Evolutionary conservation across 2,329 filamentous ascomycete genomes (phyloP), one percentile per base, ranked within the genome.

Genomic region (Rutstroemia sp.): DNA sequence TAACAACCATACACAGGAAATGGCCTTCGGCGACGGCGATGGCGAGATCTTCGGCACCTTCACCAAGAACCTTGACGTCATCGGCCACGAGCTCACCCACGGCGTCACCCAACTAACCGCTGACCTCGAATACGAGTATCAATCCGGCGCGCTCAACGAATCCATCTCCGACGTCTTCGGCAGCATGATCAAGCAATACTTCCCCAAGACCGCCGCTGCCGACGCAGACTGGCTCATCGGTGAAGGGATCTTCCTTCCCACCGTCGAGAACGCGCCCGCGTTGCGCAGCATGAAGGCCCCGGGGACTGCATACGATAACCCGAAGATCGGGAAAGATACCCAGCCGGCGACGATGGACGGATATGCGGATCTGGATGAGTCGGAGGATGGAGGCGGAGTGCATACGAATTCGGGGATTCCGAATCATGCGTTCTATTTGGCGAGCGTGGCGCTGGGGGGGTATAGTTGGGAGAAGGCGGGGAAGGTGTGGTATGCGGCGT

Each of bases 401-500:
- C 79, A 82, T 66, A 69, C 78, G 49, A 79, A 75, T 67, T 81
- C 78, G 5, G 79, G 79, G 5, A 82, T 83, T 46, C 79, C 79
- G 2, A 83, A 82, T 69, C 73, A 74, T 59, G 79, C 79, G 2
- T 83, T 83, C 61, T 79, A 79, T 62, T 73, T 79, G 9, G 73
- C 69, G 10, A 68, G 77, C 1, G 66, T 71, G 4, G 72, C 69
- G 1, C 74, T 82, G 60, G 79, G 78, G 14, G 79, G 79, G 5
- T 77, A 74, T 64, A 75, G 75, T 4, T 82, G 69, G 69, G 62
- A 75, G 49, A 60, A 59, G 38, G 60, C 61, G 14, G 65, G 65
- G 2, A 58, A 59, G 47, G 54, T 67, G 21, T 67, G 65, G 63
- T 67, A 65, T 55, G 52, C 53, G 34, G 49, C 56, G 6, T 42